Base-by-base conservation (phyloP, 139 green algal genomes). In the Raphidocelis subcapitata region DNA sequence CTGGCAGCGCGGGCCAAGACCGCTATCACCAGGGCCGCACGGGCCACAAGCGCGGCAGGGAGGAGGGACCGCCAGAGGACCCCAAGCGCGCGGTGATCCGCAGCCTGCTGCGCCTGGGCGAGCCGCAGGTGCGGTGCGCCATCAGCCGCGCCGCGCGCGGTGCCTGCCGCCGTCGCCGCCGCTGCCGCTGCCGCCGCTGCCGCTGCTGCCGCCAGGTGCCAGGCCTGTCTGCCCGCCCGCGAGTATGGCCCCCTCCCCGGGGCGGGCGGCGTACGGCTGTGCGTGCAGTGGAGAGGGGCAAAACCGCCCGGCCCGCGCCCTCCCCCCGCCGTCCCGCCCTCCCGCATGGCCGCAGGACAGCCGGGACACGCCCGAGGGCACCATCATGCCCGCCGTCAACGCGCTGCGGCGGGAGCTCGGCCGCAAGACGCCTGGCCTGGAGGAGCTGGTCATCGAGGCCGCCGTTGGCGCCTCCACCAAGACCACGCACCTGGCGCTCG, bases 391-490 rank as follows among this genome's bases (percentile, higher is more conserved):
- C 54, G 56, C 77, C 31, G 37, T 82, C 28, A 72, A 65, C 69
- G 60, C 72, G 20, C 74, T 80, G 66, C 79, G 74, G 26, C 73
- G 77, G 49, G 76, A 86, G 59, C 71, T 86, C 32, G 72, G 81
- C 29, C 59, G 73, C 63, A 68, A 73, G 32, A 80, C 70, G n/a
- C n/a, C n/a, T n/a, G n/a, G n/a, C n/a, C 28, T 77, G 3, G 20
- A 64, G 5, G 49, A 66, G 21, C 35, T 56, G 29, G 5, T 70
- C 24, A 3, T 75, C 54, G 52, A 70, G 35, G 47, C 29, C 1
- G 20, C 60, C 8, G 16, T 54, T 4, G 44, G 67, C 33, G 32
- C 77, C 3, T 67, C 63, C 10, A 26, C 35, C 24, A 71, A 63
- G 31, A 78, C 59, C 0, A 60, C 37, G 52, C 41, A 59, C 16